phyloP scores from a whole-genome alignment of 345 rosid species.

The Syzygium grande region DNA sequence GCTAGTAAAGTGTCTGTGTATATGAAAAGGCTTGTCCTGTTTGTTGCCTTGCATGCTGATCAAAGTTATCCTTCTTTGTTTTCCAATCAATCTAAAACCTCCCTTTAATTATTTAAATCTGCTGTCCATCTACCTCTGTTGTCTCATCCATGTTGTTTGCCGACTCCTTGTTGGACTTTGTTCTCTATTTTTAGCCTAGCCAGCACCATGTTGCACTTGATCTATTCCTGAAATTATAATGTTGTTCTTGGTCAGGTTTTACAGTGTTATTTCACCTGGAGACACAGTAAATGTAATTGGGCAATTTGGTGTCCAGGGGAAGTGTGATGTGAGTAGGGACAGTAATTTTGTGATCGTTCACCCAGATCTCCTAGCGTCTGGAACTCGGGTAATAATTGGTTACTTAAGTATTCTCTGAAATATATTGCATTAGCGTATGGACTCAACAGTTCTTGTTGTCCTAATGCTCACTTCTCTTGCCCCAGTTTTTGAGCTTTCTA shows the following conservation, averaged over 20 bases:
- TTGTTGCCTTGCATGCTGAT: background rate
- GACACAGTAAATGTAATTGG: slow-evolving; percentile 89
- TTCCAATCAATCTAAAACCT: background rate
- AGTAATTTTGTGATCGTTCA: slow-evolving; percentile 71
- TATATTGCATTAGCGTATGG: background rate
- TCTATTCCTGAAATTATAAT: background rate
- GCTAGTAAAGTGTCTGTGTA: background rate
- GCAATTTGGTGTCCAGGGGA: slow-evolving; percentile 67
- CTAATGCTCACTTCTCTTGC: background rate
- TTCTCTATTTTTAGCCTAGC: background rate
- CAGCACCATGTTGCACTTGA: background rate
- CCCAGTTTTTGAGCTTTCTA: background rate
- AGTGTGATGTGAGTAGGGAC: slow-evolving; percentile 58
- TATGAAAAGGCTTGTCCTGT: background rate
- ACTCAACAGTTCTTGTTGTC: background rate
- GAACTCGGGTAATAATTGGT: slow-evolving; percentile 62
- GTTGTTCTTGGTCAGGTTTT: slow-evolving; percentile 39
- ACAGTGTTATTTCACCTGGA: slow-evolving; percentile 83
- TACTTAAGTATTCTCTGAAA: background rate
- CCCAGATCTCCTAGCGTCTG: slow-evolving; percentile 83
- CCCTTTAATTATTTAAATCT: background rate
- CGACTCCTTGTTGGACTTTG: background rate
- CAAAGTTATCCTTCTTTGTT: background rate
- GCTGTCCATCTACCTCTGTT: background rate
- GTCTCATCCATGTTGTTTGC: background rate